Conservation (phyloP, 1,284 basidiomycete species). For the Cutaneotrichosporon mucoides region DNA sequence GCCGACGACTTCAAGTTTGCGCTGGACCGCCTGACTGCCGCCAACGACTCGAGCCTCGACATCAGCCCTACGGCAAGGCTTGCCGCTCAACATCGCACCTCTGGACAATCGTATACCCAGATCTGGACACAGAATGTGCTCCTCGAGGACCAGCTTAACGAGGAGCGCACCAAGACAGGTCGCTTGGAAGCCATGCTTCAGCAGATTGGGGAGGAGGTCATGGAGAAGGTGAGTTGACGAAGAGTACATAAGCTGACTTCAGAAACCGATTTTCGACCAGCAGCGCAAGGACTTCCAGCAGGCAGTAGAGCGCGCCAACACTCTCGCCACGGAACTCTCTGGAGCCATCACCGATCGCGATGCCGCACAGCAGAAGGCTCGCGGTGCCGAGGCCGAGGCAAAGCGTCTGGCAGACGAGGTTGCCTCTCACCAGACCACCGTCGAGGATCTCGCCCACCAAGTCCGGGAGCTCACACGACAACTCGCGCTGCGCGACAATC, state of each 20-base stretch:
- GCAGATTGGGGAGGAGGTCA: slow-evolving; percentile 61
- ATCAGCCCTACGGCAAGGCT: slow-evolving; percentile 80
- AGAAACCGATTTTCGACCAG: slow-evolving; percentile 82
- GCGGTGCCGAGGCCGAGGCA: slow-evolving; percentile 59
- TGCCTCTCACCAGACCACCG: slow-evolving; percentile 66
- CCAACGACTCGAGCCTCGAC: slow-evolving; percentile 29
- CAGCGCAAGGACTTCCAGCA: slow-evolving; percentile 81
- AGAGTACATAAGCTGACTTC: slow-evolving; percentile 4
- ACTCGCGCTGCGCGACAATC: slow-evolving; percentile 73
- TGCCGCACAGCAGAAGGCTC: slow-evolving; percentile 29
- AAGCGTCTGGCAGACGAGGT: slow-evolving; percentile 64
- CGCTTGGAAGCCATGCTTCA: slow-evolving; percentile 67
- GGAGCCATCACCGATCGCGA: slow-evolving; percentile 64
- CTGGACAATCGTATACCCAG: slow-evolving; percentile 58
- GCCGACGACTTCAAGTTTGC: slow-evolving; percentile 47
- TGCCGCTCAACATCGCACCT: slow-evolving; percentile 61
- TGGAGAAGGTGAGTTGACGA: slow-evolving; percentile 66
- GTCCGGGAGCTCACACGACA: slow-evolving; percentile 74
- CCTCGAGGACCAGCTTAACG: slow-evolving; percentile 73
- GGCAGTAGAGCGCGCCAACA: slow-evolving; percentile 67
- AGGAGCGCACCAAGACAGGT: slow-evolving; percentile 72
- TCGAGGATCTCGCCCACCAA: slow-evolving; percentile 82
- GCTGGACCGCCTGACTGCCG: slow-evolving; percentile 43
- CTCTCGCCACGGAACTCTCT: slow-evolving; percentile 74
- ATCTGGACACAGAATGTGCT: slow-evolving; percentile 78